Base-by-base conservation (phyloP, 1,284 basidiomycete species). In the Apiotrichum veenhuisii region DNA sequence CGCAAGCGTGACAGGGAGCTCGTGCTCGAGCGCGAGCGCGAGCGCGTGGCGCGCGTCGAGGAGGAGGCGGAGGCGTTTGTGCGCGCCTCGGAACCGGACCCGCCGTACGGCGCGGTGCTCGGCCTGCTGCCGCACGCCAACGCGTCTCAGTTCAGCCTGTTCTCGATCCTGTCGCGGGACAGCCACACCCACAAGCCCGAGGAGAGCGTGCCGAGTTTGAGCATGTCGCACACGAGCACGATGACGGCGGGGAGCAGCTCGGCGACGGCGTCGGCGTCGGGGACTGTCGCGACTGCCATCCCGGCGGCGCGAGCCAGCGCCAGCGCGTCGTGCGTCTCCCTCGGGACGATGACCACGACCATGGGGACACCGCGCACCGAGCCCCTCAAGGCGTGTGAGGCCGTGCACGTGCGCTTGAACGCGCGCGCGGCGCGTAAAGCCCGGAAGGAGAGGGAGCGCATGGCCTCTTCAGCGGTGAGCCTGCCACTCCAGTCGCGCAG, bases 371-470 rank as follows among this genome's bases (percentile, higher is more conserved):
- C 17, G 51, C 25, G 25, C 17, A 36, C 37, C 20, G 52, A 46
- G 8, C 54, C 54, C 23, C 42, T 57, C 10, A 37, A 40, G 14
- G 55, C 55, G 27, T 25, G 22, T 15, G 33, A n/a, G 5, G 54
- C 47, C 5, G 54, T 41, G 23, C 48, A 57, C 33, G 50, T 43
- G 20, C 37, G 55, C 27, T 37, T 52, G 23, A 20, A 37, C 15
- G 18, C 46, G 40, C 40, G 46, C 23, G 40, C 47, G 10, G 47
- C 30, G n/a, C n/a, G 37, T 20, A 27, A n/a, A 11, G 42, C 45
- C 22, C 50, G 26, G 15, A 5, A 5, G 5, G 25, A 30, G 11
- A 23, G 15, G 46, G 40, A 30, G 30, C 5, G 26, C n/a, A 40
- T 54, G 26, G 25, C 25, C 18, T 38, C 48, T 2, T 11, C 22